Conservation (phyloP, 2,329 filamentous ascomycete genomes). For the Claviceps quebecensis region DNA sequence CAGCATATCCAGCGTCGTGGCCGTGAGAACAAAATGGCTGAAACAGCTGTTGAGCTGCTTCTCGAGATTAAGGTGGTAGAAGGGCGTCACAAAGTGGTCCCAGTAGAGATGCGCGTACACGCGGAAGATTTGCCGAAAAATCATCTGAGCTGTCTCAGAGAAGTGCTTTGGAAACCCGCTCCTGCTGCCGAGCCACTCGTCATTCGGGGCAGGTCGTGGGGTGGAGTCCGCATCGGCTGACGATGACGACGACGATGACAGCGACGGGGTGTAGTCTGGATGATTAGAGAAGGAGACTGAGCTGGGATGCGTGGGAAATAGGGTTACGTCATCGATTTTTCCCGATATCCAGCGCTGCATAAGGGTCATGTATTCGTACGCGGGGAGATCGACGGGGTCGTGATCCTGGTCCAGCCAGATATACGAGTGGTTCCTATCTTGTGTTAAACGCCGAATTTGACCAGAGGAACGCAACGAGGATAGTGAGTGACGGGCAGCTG, state of each 20-base stretch:
- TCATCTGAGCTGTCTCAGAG: conserved; percentile 69
- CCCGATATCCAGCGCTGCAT: conserved; percentile 91
- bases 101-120: conserved; percentile 95
- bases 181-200: conserved; percentile 69
- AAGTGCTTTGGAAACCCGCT: conserved; percentile 81
- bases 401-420: conserved; percentile 70
- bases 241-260: background rate
- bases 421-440: conserved; percentile 68
- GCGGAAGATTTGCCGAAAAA: conserved; percentile 92
- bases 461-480: background rate
- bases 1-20: conserved; percentile 64
- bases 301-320: conserved; percentile 72
- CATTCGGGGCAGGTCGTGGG: conserved; percentile 25
- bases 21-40: conserved; percentile 63
- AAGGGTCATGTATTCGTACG: conserved; percentile 77
- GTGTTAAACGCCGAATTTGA: background rate
- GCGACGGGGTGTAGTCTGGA: conserved; percentile 29
- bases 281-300: conserved; percentile 46
- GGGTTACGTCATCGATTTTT: conserved; percentile 71
- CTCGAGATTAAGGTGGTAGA: conserved; percentile 62
- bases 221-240: conserved; percentile 32
- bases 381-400: conserved; percentile 74
- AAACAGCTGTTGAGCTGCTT: conserved; percentile 72
- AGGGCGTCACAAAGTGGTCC: conserved; percentile 70
- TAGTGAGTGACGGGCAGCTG: background rate